phyloP scores from a whole-genome alignment of 371 early-diverging fungal species.

The Cladochytrium tenue region DNA sequence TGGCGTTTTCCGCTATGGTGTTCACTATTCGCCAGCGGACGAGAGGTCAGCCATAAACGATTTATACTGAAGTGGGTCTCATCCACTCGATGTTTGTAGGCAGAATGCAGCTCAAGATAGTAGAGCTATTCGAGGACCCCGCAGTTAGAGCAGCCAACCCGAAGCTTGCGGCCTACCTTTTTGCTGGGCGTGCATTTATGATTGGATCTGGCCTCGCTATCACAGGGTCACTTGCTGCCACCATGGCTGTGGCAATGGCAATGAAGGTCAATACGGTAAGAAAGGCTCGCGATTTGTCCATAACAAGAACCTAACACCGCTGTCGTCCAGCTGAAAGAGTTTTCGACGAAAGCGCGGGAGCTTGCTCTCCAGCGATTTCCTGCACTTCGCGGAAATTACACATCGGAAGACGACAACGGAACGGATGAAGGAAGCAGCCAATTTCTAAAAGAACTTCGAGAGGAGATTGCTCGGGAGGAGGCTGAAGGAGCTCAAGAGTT shows the following conservation, averaged over 20 bases:
- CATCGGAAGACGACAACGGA: conserved; percentile 20
- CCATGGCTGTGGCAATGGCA: conserved; percentile 32
- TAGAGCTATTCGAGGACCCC: conserved; percentile 29
- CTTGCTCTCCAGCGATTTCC: conserved; percentile 21
- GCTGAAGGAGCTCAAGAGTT: no score
- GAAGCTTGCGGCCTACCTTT: conserved; percentile 41
- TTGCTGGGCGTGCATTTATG: conserved; percentile 38
- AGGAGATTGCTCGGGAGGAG: conserved; percentile 22
- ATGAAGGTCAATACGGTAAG: conserved; percentile 38
- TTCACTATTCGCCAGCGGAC: conserved; percentile 31
- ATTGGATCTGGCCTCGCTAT: conserved; percentile 27
- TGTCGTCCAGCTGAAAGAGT: conserved; percentile 38
- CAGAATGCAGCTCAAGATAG: conserved; percentile 27
- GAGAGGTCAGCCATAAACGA: conserved; percentile 9
- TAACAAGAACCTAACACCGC: no score
- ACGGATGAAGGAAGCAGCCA: conserved; percentile 25
- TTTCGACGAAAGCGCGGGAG: conserved; percentile 25
- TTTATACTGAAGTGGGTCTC: background rate
- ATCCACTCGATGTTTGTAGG: conserved; percentile 9
- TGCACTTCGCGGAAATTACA: conserved; percentile 19
- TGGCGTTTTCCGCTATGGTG: conserved; percentile 27
- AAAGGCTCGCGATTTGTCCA: no score
- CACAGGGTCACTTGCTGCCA: conserved; percentile 27
- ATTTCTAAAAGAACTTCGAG: conserved; percentile 28
- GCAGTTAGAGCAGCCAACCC: conserved; percentile 34